Evolutionary conservation across 768 basidiomycete species (phyloP), one percentile per base, ranked within the genome.

Genomic region (Ramaria rubella): DNA sequence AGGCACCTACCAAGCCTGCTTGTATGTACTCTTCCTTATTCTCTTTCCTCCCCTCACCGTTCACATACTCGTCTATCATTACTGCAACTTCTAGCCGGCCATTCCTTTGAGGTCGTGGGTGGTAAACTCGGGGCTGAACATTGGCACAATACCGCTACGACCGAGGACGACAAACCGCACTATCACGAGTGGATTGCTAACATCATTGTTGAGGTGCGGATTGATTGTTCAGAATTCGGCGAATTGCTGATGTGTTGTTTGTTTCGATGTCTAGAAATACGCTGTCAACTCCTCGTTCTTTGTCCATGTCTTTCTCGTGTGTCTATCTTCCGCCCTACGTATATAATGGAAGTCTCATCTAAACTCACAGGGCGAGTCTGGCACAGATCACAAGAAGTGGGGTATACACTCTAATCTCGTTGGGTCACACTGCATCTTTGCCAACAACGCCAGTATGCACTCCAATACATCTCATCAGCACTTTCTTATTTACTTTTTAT

Each of bases 271-370:
- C 62, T 71, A 75, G 65, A 74, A 77, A 59, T 74, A 69, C 62
- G 77, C 73, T 58, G 60, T 78, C 31, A 73, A 72, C 3, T 52
- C 65, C 4, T 75, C 74, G 64, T 80, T 76, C 62, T 65, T 67
- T n/a, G 68, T 81, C 26, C 62, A 75, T 19, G 58, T 81, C 50
- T 81, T 81, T 74, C 65, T 81, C 5, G 79, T 55, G 27, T 15
- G 30, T 26, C 46, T 4, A 19, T 17, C 46, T 26, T 5, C n/a
- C 8, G 27, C 6, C 27, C 17, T 17, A 8, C 23, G 7, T 17
- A 15, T 21, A 42, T 19, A 21, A 27, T 14, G 9, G 19, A 43
- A 11, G 27, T 36, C 14, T 42, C 26, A 29, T 17, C 43, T 43
- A 44, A 38, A 1, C 30, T n/a, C 54, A 8, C 54, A 30, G 42